Base-by-base conservation (phyloP, 108 stramenopile species). In the Skeletonema tropicum region DNA sequence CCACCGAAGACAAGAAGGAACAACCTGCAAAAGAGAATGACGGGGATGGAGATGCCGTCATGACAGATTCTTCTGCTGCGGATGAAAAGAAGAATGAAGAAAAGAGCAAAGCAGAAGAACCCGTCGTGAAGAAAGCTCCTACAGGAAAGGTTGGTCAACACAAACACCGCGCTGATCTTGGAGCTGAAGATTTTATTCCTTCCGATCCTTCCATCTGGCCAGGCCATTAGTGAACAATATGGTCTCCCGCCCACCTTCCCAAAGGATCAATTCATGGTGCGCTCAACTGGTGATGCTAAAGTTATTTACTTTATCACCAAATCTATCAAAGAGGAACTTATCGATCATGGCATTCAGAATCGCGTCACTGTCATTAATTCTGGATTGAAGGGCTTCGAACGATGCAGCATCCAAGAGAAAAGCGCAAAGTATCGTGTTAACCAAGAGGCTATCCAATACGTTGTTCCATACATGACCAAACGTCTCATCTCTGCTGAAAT, bases 371-470 rank as follows among this genome's bases (percentile, higher is more conserved):
- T 95, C 1, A 90, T 95, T 49, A 90, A 82, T 46, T 88, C 91
- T 49, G 94, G 94, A 3, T 75, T 95, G 59, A 92, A 91, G 65
- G 89, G 82, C 3, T 95, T 95, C 64, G 83, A 84, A 63, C 65
- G 91, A 57, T 86, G 85, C 70, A 90, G 82, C 65, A 86, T 89
- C 30, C 82, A 86, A 39, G 80, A 77, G 26, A 80, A 83, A 48
- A 76, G 60, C 2, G 77, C 76, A 3, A 72, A 39, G 15, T 92
- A 90, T 63, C 85, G 94, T 32, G 62, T 92, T 26, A 60, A 86
- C n/a, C 94, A 95, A 80, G 94, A 93, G 75, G 91, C 80, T 13
- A 82, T 90, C 25, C 94, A 92, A 49, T 93, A 87, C 64, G 74
- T 93, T 26, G 83, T 85, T 0, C 94, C 92, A 10, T 75, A 92